Percentiles rank a stretch among this genome's conserved stretches.
phyloP scores from a whole-genome alignment of 1,284 basidiomycete species.

The Microbotryomycetes sp. region DNA sequence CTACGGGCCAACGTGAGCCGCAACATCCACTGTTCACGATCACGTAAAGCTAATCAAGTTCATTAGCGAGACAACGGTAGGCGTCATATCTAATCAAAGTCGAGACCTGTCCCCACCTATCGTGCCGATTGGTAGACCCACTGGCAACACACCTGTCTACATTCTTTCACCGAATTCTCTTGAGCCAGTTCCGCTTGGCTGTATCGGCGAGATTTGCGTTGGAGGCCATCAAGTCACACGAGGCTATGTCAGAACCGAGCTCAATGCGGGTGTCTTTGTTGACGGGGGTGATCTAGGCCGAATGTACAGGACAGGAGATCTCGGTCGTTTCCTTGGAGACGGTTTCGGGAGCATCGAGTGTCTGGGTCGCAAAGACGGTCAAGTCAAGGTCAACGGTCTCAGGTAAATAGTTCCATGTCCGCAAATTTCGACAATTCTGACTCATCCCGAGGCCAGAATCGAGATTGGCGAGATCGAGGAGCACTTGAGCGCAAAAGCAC shows the following conservation, averaged over 20 bases:
- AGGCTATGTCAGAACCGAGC: slow-evolving; percentile 25
- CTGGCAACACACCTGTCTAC: slow-evolving; percentile 24
- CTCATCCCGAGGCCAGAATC: slow-evolving; percentile 15
- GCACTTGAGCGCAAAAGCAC: slow-evolving; percentile 19
- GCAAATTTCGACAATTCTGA: too few species aligned
- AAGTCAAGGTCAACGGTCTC: slow-evolving; percentile 35
- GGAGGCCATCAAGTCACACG: slow-evolving; percentile 30
- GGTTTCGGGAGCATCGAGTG: slow-evolving; percentile 32
- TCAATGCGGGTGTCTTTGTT: slow-evolving; percentile 27
- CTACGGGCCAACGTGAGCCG: slow-evolving; percentile 32
- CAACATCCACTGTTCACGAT: too few species aligned
- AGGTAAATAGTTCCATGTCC: slow-evolving; percentile 1
- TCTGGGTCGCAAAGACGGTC: slow-evolving; percentile 31
- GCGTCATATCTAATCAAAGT: slow-evolving; percentile 28
- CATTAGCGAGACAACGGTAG: slow-evolving; percentile 33
- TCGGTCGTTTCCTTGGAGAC: slow-evolving; percentile 29
- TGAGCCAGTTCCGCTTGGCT: slow-evolving; percentile 26
- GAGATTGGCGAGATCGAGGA: slow-evolving; percentile 34
- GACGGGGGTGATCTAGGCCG: slow-evolving; percentile 1
- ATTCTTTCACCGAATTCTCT: slow-evolving; percentile 17
- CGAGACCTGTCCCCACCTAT: slow-evolving; percentile 1
- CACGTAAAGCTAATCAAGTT: too few species aligned
- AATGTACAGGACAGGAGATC: slow-evolving; percentile 33
- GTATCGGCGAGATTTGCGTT: slow-evolving; percentile 34
- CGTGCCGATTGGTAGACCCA: slow-evolving; percentile 33